Conservation (phyloP, 495 filamentous ascomycete species). For the Oleoguttula mirabilis region DNA sequence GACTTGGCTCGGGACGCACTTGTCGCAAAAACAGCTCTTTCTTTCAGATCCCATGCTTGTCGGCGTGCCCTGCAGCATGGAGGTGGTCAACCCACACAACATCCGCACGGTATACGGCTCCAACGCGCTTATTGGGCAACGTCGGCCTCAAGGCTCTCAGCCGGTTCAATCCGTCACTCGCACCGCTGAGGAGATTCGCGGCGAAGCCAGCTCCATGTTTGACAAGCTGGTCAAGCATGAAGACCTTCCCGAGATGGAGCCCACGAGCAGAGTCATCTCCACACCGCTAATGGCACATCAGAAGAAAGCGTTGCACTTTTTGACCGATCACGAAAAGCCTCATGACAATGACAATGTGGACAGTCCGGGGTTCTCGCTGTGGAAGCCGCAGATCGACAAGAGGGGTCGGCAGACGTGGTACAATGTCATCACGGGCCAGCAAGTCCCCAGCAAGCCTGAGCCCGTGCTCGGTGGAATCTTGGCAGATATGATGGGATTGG, state of each 20-base stretch:
- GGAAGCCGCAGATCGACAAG: slow-evolving; percentile 37
- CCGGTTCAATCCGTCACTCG: slow-evolving; percentile 39
- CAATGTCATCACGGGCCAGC: slow-evolving; percentile 69
- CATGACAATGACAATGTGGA: slow-evolving; percentile 42
- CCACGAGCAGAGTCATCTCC: slow-evolving; percentile 39
- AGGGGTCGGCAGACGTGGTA: slow-evolving; percentile 47
- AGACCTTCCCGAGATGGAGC: slow-evolving; percentile 63
- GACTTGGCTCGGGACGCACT: slow-evolving; percentile 47
- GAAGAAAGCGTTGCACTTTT: slow-evolving; percentile 81
- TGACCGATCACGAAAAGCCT: slow-evolving; percentile 66
- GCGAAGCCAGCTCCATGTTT: slow-evolving; percentile 78
- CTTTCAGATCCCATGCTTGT: slow-evolving; percentile 34
- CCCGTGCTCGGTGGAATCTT: slow-evolving; percentile 76
- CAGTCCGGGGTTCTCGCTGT: slow-evolving; percentile 45
- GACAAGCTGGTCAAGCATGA: slow-evolving; percentile 64
- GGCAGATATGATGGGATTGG: slow-evolving; percentile 96
- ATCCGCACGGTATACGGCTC: neutral
- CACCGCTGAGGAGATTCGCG: slow-evolving; percentile 70
- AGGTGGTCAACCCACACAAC: slow-evolving; percentile 47
- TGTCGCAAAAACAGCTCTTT: slow-evolving; percentile 52
- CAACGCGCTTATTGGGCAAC: neutral
- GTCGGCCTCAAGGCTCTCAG: slow-evolving; percentile 2
- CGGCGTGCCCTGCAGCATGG: slow-evolving; percentile 4
- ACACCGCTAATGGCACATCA: slow-evolving; percentile 77
- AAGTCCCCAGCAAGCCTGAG: slow-evolving; percentile 49